These are phyloP conservation scores for Amanita thiersii DNA, from an alignment of 768 basidiomycete genomes.

Conservation along the genomic window DNA sequence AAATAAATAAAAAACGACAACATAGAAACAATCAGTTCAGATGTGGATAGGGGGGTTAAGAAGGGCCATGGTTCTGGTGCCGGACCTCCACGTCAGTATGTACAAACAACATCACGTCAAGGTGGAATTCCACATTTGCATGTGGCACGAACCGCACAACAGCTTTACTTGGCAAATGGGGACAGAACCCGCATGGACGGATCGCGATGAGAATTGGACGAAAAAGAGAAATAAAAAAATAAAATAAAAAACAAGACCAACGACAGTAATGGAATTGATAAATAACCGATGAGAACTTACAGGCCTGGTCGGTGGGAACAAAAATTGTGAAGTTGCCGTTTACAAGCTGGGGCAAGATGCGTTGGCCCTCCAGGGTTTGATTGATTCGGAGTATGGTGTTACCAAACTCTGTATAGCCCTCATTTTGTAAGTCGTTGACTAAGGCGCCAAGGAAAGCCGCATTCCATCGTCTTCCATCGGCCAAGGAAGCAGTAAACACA, in stretches of 20 bases:
- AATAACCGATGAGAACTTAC: slow-evolving; percentile 23
- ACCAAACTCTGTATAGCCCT: slow-evolving; percentile 36
- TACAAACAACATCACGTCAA: not conserved
- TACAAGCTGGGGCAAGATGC: slow-evolving; percentile 34
- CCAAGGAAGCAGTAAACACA: no score
- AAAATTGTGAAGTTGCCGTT: slow-evolving; percentile 45
- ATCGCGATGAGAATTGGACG: slow-evolving; percentile 23
- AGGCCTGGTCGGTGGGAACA: slow-evolving; percentile 47
- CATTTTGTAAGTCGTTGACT: slow-evolving; percentile 25
- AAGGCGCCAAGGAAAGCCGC: slow-evolving; percentile 21
- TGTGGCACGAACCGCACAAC: no score
- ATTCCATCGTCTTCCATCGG: slow-evolving; percentile 8
- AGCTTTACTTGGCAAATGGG: not conserved
- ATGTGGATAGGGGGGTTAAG: no score
- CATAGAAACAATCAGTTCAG: no score
- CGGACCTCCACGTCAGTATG: not conserved
- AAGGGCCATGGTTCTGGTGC: slow-evolving; percentile 5
- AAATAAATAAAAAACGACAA: no score
- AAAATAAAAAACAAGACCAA: not conserved
- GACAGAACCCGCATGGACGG: slow-evolving; percentile 9
- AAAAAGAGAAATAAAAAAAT: slow-evolving; percentile 12
- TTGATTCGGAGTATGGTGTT: slow-evolving; percentile 32
- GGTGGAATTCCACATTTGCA: no score
- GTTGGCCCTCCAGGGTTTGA: slow-evolving; percentile 30
- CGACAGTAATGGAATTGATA: no score